Evolutionary conservation across 768 basidiomycete genomes (phyloP).

Genomic region (Lentinula edodes): DNA sequence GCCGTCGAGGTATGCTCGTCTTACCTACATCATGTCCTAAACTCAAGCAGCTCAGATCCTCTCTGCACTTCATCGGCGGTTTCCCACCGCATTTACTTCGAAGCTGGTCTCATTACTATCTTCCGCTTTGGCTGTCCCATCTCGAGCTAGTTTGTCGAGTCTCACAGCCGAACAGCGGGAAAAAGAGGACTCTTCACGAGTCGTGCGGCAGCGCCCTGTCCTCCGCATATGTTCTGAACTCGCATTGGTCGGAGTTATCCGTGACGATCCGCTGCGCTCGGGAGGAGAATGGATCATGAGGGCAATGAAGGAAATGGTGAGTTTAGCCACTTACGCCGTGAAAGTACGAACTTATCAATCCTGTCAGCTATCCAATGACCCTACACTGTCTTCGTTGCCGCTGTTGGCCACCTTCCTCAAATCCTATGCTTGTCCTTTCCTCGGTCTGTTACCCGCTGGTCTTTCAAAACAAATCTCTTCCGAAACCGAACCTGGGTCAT

Average conservation of each 20-base stretch:
- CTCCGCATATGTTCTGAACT: slow-evolving; percentile 87
- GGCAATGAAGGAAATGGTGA: slow-evolving; percentile 75
- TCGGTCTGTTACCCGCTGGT: slow-evolving; percentile 62
- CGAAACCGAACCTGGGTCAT: slow-evolving; percentile 48
- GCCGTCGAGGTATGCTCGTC: slow-evolving; percentile 74
- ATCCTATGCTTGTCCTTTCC: slow-evolving; percentile 82
- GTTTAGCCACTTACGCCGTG: slow-evolving; percentile 15
- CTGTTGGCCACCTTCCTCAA: slow-evolving; percentile 91
- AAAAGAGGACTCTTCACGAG: slow-evolving; percentile 80
- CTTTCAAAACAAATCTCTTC: slow-evolving; percentile 54
- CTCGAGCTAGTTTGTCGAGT: slow-evolving; percentile 48
- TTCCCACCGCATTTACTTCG: slow-evolving; percentile 75
- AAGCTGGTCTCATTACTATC: slow-evolving; percentile 57
- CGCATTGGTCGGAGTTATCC: slow-evolving; percentile 80
- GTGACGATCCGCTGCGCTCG: slow-evolving; percentile 62
- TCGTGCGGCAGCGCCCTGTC: slow-evolving; percentile 79
- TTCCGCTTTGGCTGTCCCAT: slow-evolving; percentile 52
- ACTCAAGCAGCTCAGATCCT: slow-evolving; percentile 54
- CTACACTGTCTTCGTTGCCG: slow-evolving; percentile 80
- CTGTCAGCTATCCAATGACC: slow-evolving; percentile 79
- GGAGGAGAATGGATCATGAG: slow-evolving; percentile 91
- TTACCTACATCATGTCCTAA: neutral
- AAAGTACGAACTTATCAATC: slow-evolving; percentile 9
- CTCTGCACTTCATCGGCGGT: slow-evolving; percentile 82
- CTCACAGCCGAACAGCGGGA: slow-evolving; percentile 78